Base-by-base conservation (phyloP, 768 basidiomycete species). In the Mycena crocata region DNA sequence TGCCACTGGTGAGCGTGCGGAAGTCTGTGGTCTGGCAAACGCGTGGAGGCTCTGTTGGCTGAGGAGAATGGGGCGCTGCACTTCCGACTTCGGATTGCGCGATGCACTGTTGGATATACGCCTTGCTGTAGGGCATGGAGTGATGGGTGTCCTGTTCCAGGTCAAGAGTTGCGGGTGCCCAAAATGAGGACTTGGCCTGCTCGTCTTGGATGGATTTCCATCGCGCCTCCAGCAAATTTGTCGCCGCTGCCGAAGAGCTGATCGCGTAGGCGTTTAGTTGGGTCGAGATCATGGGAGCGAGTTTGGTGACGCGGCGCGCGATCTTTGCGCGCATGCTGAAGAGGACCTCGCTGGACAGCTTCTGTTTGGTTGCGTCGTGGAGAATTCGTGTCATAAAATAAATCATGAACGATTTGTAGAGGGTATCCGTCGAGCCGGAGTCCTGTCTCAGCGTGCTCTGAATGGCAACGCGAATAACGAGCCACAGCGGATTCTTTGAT, bases 401-500 rank as follows among this genome's bases (percentile, higher is more conserved):
- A 2, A 82, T 44, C 70, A 87, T 81, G 72, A 88, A 88, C 2
- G 37, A 13, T 58, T 89, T 88, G 75, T 89, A 89, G 0, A 73
- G 69, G 15, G 59, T 57, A 6, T 69, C 44, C 9, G 26, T 42
- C 5, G 30, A 49, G 8, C 69, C 58, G 21, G 34, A 26, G 46
- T 46, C 70, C 69, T 39, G 64, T 30, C 31, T 28, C 12, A 80
- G 71, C 0, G 80, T 77, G 0, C 78, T 83, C 69, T 86, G 85
- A 28, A 85, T 66, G 1, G 78, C 77, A 5, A 88, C 83, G 10
- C 86, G 82, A 35, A 85, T 72, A 15, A 85, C 70, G 5, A 87
- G 80, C 86, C 86, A 88, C 14, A 84, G 26, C 87, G 78, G 30
- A n/a, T n/a, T n/a, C n/a, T n/a, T n/a, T n/a, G n/a, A n/a, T n/a